A percentile compares a stretch with the other conserved stretches of the same genome.
phyloP scores from a whole-genome alignment of 148 eudicot genomes.

The Cornus florida region DNA sequence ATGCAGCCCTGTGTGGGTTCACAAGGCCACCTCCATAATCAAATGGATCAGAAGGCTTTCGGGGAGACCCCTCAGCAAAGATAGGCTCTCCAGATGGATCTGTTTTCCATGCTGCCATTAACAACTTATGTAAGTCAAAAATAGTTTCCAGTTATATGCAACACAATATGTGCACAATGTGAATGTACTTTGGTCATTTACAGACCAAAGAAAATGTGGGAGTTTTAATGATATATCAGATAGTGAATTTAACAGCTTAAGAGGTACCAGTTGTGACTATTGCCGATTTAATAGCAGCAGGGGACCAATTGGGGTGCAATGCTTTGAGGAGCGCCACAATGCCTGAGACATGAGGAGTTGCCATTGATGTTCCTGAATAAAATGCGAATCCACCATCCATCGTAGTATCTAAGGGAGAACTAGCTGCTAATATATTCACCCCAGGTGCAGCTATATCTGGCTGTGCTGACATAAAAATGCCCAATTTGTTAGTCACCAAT shows the following conservation, averaged over 20 bases:
- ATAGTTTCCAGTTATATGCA: not conserved
- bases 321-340: constrained; percentile 27
- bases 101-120: constrained; percentile 17
- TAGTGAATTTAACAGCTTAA: too few species aligned
- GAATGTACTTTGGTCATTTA: not conserved
- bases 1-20: constrained; percentile 22
- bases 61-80: constrained; percentile 22
- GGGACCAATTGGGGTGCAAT: constrained; percentile 25
- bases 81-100: constrained; percentile 22
- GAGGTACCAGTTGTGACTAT: constrained; percentile 26
- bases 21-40: constrained; percentile 31
- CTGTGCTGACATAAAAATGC: constrained; percentile 8
- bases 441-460: constrained; percentile 35
- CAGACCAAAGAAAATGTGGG: too few species aligned
- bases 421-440: constrained; percentile 23
- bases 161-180: not conserved
- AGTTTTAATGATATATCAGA: too few species aligned
- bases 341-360: constrained; percentile 30
- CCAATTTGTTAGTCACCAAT: not conserved
- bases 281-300: constrained; percentile 34
- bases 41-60: constrained; percentile 26
- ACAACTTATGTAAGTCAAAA: not conserved
- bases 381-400: constrained; percentile 9
- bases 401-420: not conserved
- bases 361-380: constrained; percentile 33